phyloP scores from a whole-genome alignment of 805 yeast genomes.

The Isabelozyma gotoi region DNA sequence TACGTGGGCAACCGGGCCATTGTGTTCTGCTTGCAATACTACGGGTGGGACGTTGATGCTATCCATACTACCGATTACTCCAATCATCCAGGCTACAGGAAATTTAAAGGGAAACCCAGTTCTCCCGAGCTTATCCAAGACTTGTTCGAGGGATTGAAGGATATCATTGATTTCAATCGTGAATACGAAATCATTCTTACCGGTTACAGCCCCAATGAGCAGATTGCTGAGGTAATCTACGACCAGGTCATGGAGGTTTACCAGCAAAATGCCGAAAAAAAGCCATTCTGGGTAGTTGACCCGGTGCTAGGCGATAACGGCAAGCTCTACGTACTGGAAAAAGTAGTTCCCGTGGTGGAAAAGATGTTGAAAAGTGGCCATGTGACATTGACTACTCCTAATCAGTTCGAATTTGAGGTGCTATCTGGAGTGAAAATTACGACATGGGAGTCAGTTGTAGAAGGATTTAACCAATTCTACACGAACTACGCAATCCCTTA shows the following conservation, averaged over 20 bases:
- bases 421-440: slow-evolving; percentile 48
- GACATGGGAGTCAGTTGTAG: slow-evolving; percentile 32
- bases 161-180: slow-evolving; percentile 27
- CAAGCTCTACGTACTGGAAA: slow-evolving; percentile 65
- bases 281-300: slow-evolving; percentile 67
- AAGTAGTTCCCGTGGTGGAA: slow-evolving; percentile 52
- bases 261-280: slow-evolving; percentile 6
- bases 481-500: slow-evolving; percentile 44
- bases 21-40: slow-evolving; percentile 60
- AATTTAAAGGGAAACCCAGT: slow-evolving; percentile 48
- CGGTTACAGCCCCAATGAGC: slow-evolving; percentile 75
- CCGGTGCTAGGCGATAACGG: slow-evolving; percentile 96
- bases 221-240: slow-evolving; percentile 51
- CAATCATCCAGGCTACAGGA: slow-evolving; percentile 72
- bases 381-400: slow-evolving; percentile 63
- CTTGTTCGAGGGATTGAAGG: slow-evolving; percentile 33
- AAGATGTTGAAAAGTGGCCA: slow-evolving; percentile 41
- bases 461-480: slow-evolving; percentile 44
- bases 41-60: slow-evolving; percentile 71
- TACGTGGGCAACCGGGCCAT: slow-evolving; percentile 71
- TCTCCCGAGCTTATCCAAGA: slow-evolving; percentile 26
- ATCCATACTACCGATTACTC: slow-evolving; percentile 65
- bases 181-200: slow-evolving; percentile 66
- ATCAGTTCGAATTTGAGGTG: slow-evolving; percentile 71
- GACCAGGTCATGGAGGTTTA: slow-evolving; percentile 33